These are phyloP conservation scores for Babesia gibsoni DNA, from an alignment of 169 alveolate species.

Conservation along the genomic window DNA sequence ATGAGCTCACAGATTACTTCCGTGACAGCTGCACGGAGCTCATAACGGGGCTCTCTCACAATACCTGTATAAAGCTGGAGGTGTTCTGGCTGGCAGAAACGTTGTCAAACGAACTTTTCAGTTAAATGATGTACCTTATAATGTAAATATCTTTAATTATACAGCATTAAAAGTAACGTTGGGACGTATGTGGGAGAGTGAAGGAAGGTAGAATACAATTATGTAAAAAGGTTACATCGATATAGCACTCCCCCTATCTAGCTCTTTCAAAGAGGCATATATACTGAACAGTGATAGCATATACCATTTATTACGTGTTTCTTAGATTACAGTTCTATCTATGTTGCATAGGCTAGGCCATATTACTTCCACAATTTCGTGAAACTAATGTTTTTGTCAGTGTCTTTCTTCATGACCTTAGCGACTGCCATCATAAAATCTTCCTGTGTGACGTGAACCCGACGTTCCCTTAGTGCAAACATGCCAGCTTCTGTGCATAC, in stretches of 20 bases:
- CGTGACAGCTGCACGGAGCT: slow-evolving; percentile 52
- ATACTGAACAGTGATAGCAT: neutral
- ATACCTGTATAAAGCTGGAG: slow-evolving; percentile 49
- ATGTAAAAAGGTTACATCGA: too few relatives aligned
- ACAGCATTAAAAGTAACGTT: too few relatives aligned
- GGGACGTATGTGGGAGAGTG: too few relatives aligned
- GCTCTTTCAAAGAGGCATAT: neutral
- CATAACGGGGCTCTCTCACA: slow-evolving; percentile 43
- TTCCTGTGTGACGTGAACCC: slow-evolving; percentile 98
- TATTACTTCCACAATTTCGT: slow-evolving; percentile 86
- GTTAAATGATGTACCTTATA: neutral
- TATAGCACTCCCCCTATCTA: too few relatives aligned
- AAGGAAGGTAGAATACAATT: too few relatives aligned
- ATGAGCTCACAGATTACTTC: slow-evolving; percentile 15
- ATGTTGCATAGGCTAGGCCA: neutral
- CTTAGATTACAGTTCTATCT: neutral
- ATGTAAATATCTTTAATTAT: too few relatives aligned
- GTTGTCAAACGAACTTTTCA: slow-evolving; percentile 45
- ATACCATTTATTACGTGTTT: neutral
- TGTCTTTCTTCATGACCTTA: slow-evolving; percentile 92
- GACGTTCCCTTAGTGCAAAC: slow-evolving; percentile 98
- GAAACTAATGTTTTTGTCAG: slow-evolving; percentile 87
- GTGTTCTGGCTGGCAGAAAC: slow-evolving; percentile 46
- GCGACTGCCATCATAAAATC: slow-evolving; percentile 96
- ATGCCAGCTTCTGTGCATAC: slow-evolving; percentile 99